These are phyloP conservation scores for Fomitopsis betulina DNA, from an alignment of 1,284 basidiomycete species.

Conservation along the genomic window DNA sequence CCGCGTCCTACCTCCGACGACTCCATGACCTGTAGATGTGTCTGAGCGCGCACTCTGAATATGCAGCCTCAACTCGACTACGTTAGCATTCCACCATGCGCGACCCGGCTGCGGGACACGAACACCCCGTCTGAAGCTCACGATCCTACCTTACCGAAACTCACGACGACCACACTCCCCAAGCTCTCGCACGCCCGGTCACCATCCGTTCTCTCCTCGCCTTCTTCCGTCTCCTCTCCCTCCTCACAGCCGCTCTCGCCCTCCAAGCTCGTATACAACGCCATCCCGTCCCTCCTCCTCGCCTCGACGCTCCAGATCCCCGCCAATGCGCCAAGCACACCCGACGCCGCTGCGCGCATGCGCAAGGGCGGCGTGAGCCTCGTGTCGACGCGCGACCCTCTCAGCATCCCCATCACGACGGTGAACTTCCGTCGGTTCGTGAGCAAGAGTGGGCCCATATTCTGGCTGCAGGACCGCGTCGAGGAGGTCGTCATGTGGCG, in stretches of 20 bases:
- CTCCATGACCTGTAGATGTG: neutral
- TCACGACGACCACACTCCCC: slow-evolving; percentile 44
- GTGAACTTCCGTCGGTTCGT: slow-evolving; percentile 73
- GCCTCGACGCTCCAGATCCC: slow-evolving; percentile 29
- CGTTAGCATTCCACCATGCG: slow-evolving; percentile 44
- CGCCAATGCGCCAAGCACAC: slow-evolving; percentile 19
- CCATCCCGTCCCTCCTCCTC: slow-evolving; percentile 30
- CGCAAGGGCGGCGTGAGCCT: slow-evolving; percentile 29
- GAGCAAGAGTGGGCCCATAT: slow-evolving; percentile 58
- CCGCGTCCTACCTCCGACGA: neutral
- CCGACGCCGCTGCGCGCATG: slow-evolving; percentile 18
- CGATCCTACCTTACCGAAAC: slow-evolving; percentile 23
- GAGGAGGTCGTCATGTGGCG: slow-evolving; percentile 76
- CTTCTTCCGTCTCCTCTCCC: slow-evolving; percentile 22
- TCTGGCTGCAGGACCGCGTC: slow-evolving; percentile 74
- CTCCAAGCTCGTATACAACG: slow-evolving; percentile 18
- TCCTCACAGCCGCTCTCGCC: slow-evolving; percentile 20
- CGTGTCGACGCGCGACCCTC: slow-evolving; percentile 50
- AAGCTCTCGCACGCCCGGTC: slow-evolving; percentile 24
- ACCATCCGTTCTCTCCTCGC: slow-evolving; percentile 10
- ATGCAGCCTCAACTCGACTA: slow-evolving; percentile 34
- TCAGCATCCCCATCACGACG: slow-evolving; percentile 68
- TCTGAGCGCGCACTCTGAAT: neutral
- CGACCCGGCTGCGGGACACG: slow-evolving; percentile 33
- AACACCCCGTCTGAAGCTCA: neutral